Base-by-base conservation (phyloP, 352 stramenopile genomes). In the Pythium phragmiticola region DNA sequence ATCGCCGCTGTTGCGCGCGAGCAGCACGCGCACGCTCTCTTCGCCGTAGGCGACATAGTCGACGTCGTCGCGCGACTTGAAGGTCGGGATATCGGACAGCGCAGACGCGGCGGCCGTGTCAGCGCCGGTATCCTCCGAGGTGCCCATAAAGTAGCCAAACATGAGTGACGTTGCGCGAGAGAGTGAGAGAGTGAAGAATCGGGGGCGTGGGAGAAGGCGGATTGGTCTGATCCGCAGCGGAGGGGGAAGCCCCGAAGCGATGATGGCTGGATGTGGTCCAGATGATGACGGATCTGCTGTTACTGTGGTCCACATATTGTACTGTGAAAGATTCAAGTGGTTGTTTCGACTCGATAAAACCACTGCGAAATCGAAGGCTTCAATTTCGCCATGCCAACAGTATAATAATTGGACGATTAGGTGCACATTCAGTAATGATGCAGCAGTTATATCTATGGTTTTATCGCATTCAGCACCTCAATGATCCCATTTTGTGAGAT, bases 11-110 rank as follows among this genome's bases (percentile, higher is more conserved):
- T 90, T 63, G 45, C 84, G 82, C 19, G 68, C 67, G 0, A 92
- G 72, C 49, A 94, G 69, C 45, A 90, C 77, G 59, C 80, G 62
- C 50, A 94, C 74, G 65, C 70, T 89, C 54, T 91, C 78, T 39
- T 88, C 74, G 46, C 76, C 80, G 50, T 80, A 90, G 4, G 76
- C 72, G 36, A 75, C 60, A 54, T 62, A 87, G 66, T 89, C 76
- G 59, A 92, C 73, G 37, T 90, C 80, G 56, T 77, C 62, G 43
- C 68, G 63, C 4, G 69, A 82, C 37, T 72, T 65, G 72, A 79
- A 92, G 34, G 63, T 60, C 7, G 66, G 73, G 17, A 68, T 65
- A 7, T 65, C 63, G 28, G 73, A 65, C 49, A 78, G 69, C 53
- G 53, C 49, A 8, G 55, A 13, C 4, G 42, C 12, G 4, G 33